Base-by-base conservation (phyloP, 2,329 filamentous ascomycete species). In the Cordyceps fumosorosea region DNA sequence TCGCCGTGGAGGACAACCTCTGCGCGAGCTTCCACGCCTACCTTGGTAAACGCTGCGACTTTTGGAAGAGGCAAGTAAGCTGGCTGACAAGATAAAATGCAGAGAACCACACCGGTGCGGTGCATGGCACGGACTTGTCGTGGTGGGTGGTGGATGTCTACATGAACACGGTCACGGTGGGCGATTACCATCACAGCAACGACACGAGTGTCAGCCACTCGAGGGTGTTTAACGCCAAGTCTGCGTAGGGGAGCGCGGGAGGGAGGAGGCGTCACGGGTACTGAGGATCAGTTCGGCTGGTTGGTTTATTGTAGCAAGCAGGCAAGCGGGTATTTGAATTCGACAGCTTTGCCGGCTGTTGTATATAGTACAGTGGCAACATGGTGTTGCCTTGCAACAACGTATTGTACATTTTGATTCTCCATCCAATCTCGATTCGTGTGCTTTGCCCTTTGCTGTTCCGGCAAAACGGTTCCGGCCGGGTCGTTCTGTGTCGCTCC, bases 321-420 rank as follows among this genome's bases (percentile, higher is more conserved):
- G 22, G 48, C 48, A 40, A 40, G 10, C 42, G 58, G 58, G 53
- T 47, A 54, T 60, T 56, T 55, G 58, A 54, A 54, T 54, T 54
- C 29, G 29, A 32, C 40, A 45, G 51, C 50, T 29, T 48, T 22
- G 18, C 12, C 16, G 29, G 22, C 20, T 22, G 22, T 3, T 37
- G n/a, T 55, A n/a, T 54, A 60, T 60, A 22, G 29, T 60, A 60
- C 58, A 60, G 50, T n/a, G 29, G 57, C 48, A 53, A 51, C 7
- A 48, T 54, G 24, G 12, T 24, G 12, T 50, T 40, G 58, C 29
- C 22, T 14, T 14, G 16, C 20, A 24, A 60, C 11, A 44, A 32
- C 8, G 42, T 55, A 55, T 55, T 55, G 58, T 60, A 60, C 51
- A 60, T 48, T 48, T 29, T 54, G 3, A 4, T 14, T 22, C 8